phyloP scores from a whole-genome alignment of 805 yeast genomes.

The Ogataea pignaliae region DNA sequence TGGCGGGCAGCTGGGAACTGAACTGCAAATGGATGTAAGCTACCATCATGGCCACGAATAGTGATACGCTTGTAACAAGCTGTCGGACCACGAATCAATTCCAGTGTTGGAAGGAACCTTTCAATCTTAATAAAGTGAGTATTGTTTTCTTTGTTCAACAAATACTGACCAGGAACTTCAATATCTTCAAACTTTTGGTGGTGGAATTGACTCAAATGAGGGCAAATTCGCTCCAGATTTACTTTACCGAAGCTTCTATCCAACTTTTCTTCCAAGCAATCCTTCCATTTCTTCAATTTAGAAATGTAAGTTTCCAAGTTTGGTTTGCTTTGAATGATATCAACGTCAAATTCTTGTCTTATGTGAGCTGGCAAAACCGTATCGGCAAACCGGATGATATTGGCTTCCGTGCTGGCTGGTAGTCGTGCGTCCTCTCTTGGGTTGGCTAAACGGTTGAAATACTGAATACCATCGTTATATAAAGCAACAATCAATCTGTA shows the following conservation, averaged over 20 bases:
- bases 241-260: constrained; percentile 79
- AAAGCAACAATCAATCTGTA: constrained; percentile 90
- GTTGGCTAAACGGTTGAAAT: constrained; percentile 76
- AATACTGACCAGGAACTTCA: constrained; percentile 95
- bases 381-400: constrained; percentile 84
- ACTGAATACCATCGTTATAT: constrained; percentile 89
- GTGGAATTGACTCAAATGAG: constrained; percentile 94
- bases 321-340: constrained; percentile 82
- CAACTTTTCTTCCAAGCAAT: constrained; percentile 83
- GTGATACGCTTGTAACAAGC: constrained; percentile 86
- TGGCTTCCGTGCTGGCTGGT: constrained; percentile 88
- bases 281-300: constrained; percentile 87
- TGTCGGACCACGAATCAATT: constrained; percentile 82
- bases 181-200: constrained; percentile 97
- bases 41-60: constrained; percentile 92
- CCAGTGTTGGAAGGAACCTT: constrained; percentile 84
- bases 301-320: constrained; percentile 81
- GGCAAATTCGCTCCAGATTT: constrained; percentile 84
- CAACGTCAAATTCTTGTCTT: constrained; percentile 85
- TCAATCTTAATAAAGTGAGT: constrained; percentile 93
- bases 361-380: constrained; percentile 86
- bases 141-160: constrained; percentile 79
- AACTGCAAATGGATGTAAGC: constrained; percentile 86
- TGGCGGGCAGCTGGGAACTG: constrained; percentile 98
- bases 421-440: constrained; percentile 85